Conservation (phyloP, 768 basidiomycete species). For the Leccinellum rugosiceps region DNA sequence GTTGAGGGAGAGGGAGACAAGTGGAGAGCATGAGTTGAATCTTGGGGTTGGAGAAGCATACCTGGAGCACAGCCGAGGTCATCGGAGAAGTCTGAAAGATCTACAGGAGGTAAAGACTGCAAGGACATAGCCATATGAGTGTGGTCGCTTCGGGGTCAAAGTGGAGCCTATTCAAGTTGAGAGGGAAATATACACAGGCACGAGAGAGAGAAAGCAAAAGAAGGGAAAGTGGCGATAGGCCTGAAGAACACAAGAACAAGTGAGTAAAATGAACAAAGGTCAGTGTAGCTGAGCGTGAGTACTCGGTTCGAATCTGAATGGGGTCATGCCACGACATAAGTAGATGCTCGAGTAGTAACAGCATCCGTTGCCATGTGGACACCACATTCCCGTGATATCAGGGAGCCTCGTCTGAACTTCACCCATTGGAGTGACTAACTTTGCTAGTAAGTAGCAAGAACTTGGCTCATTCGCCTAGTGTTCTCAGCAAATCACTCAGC, state of each 20-base stretch:
- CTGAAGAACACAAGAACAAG: conserved; percentile 5
- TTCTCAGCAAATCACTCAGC: no score
- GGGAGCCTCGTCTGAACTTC: no score
- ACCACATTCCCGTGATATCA: neutral
- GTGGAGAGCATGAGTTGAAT: neutral
- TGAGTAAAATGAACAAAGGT: conserved; percentile 11
- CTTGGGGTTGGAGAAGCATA: conserved; percentile 2
- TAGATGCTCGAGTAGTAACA: neutral
- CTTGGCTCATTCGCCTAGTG: no score
- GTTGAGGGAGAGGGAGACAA: conserved; percentile 10
- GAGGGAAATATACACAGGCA: conserved; percentile 19
- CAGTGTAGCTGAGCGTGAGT: neutral
- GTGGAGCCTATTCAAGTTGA: conserved; percentile 1
- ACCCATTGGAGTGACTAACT: no score
- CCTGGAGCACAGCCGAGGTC: conserved; percentile 2
- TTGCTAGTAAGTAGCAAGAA: no score
- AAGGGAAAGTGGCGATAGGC: conserved; percentile 13
- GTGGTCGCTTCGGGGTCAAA: conserved; percentile 4
- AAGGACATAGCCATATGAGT: conserved; percentile 21
- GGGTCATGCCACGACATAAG: neutral
- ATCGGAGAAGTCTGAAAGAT: conserved; percentile 18
- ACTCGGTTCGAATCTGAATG: conserved; percentile 9
- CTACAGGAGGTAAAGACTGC: conserved; percentile 11
- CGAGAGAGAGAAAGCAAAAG: conserved; percentile 9
- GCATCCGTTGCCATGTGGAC: neutral